Conservation (phyloP, 352 stramenopile species). For the Phytophthora ramorum region DNA sequence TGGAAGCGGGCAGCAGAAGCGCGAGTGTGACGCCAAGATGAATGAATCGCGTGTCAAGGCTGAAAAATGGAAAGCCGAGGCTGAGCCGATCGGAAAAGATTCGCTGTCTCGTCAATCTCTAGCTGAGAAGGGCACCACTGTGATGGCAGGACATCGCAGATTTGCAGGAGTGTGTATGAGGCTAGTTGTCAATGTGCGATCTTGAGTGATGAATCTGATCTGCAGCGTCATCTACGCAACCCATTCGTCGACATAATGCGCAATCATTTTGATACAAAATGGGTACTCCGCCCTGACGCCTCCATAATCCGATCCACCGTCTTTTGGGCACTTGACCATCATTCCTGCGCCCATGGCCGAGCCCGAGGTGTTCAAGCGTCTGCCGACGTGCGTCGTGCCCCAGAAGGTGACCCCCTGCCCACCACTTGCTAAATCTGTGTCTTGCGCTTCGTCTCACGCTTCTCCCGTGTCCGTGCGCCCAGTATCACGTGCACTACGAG, state of each 20-base stretch:
- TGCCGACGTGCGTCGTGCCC: slow-evolving; percentile 62
- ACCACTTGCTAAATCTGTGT: not conserved
- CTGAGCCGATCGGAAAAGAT: not conserved
- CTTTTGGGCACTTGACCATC: slow-evolving; percentile 24
- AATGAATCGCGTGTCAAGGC: not conserved
- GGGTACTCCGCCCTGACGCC: slow-evolving; percentile 1
- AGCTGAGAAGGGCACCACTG: not conserved
- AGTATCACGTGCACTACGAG: slow-evolving; percentile 82
- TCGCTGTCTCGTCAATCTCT: not conserved
- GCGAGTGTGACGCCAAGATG: not conserved
- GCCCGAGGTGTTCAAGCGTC: slow-evolving; percentile 55
- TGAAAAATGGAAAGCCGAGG: not conserved
- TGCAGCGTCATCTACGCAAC: not conserved
- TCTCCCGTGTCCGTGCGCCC: not conserved
- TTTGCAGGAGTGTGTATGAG: no score
- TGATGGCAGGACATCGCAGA: not conserved
- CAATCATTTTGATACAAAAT: slow-evolving; percentile 3
- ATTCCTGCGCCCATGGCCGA: slow-evolving; percentile 26
- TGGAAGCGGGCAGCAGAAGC: slow-evolving; percentile 3
- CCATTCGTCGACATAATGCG: slow-evolving; percentile 30
- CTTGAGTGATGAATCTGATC: not conserved
- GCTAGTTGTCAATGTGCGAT: no score
- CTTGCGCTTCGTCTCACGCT: not conserved
- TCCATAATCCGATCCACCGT: slow-evolving; percentile 20
- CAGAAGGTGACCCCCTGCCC: slow-evolving; percentile 46